phyloP scores from a whole-genome alignment of 2,329 filamentous ascomycete species.

The Neopestalotiopsis rosae region DNA sequence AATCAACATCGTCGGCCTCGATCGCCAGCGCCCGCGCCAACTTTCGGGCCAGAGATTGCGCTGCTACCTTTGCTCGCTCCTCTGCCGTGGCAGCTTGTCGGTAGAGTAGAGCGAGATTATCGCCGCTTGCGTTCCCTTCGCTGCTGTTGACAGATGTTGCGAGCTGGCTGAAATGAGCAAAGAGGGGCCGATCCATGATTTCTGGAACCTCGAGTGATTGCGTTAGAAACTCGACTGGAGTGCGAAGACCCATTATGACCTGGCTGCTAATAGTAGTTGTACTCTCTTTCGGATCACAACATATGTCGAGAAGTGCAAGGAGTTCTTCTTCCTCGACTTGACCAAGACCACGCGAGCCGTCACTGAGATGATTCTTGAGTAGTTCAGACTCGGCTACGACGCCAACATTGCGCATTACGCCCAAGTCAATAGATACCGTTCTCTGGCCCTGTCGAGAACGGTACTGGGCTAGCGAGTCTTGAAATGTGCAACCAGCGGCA shows the following conservation, averaged over 20 bases:
- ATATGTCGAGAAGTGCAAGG: slow-evolving; percentile 28
- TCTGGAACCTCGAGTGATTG: background rate
- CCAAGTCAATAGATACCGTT: slow-evolving; percentile 29
- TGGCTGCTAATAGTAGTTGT: background rate
- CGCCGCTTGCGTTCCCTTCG: background rate
- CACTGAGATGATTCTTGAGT: slow-evolving; percentile 22
- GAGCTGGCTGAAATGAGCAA: background rate
- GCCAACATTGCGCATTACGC: slow-evolving; percentile 33
- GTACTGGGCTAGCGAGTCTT: slow-evolving; percentile 32
- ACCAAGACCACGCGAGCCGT: slow-evolving; percentile 23
- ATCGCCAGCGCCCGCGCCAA: slow-evolving; percentile 25
- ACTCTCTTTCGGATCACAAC: slow-evolving; percentile 26
- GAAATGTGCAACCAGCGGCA: slow-evolving; percentile 31
- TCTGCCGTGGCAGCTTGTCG: background rate
- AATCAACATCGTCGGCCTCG: slow-evolving; percentile 25
- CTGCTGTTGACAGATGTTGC: background rate
- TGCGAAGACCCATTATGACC: background rate
- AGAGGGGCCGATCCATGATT: background rate
- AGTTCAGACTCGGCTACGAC: slow-evolving; percentile 30
- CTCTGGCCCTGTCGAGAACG: slow-evolving; percentile 27
- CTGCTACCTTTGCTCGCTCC: slow-evolving; percentile 17
- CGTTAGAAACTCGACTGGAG: background rate
- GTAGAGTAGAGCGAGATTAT: background rate
- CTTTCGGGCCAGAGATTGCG: slow-evolving; percentile 20
- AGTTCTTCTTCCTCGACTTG: slow-evolving; percentile 31